These are phyloP conservation scores for Alternaria metachromatica DNA, from an alignment of 2,329 filamentous ascomycete species.

Conservation along the genomic window DNA sequence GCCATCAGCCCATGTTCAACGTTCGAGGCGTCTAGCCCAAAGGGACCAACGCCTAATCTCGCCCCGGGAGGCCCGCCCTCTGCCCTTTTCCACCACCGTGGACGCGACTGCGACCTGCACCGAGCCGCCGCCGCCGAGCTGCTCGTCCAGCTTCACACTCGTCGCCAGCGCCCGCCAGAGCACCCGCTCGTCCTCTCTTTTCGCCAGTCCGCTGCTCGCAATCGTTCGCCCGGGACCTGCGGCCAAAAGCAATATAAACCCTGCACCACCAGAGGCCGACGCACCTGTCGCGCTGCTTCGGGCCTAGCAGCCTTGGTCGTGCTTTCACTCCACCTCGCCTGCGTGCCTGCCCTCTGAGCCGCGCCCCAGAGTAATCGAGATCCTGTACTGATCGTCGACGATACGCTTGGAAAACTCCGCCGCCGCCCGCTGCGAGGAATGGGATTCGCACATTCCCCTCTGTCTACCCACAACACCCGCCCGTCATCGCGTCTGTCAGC, in stretches of 20 bases:
- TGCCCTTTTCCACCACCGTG: slow-evolving; percentile 14
- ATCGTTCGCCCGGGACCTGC: slow-evolving; percentile 1
- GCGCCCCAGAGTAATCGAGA: slow-evolving; percentile 10
- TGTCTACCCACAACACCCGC: slow-evolving; percentile 12
- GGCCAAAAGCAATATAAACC: background rate
- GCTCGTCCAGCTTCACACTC: slow-evolving; percentile 8
- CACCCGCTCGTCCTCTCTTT: slow-evolving; percentile 36
- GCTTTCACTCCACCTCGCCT: slow-evolving; percentile 19
- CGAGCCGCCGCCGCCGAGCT: slow-evolving; percentile 7
- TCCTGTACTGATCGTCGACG: slow-evolving; percentile 6
- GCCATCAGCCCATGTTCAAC: slow-evolving; percentile 12
- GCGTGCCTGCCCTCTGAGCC: slow-evolving; percentile 8
- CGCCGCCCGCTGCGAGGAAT: slow-evolving; percentile 30
- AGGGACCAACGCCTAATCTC: slow-evolving; percentile 23
- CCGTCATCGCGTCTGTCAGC: slow-evolving; percentile 22
- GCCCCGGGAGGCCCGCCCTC: slow-evolving; percentile 14
- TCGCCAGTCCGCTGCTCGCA: slow-evolving; percentile 8
- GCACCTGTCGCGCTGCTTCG: slow-evolving; percentile 13
- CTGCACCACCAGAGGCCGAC: background rate
- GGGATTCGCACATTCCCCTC: slow-evolving; percentile 24
- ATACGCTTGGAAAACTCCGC: background rate
- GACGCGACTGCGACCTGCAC: slow-evolving; percentile 16
- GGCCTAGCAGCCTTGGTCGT: slow-evolving; percentile 23
- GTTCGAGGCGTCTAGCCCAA: slow-evolving; percentile 14
- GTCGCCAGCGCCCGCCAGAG: slow-evolving; percentile 3